Conservation (phyloP, 352 stramenopile species). For the Phytophthora crassamura region DNA sequence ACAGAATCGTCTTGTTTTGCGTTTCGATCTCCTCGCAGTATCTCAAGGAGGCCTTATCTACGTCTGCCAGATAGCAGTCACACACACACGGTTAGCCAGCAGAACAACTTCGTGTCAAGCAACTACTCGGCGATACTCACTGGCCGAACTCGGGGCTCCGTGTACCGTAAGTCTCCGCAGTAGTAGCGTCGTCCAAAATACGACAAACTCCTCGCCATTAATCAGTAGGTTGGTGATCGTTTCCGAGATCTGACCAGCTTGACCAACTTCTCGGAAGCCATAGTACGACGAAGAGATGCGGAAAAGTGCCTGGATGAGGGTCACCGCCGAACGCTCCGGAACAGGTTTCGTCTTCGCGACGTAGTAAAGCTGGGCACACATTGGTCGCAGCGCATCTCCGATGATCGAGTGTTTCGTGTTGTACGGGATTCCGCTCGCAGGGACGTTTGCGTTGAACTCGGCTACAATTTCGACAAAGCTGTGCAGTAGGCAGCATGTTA, state of each 20-base stretch:
- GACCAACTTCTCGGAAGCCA: conserved; percentile 84
- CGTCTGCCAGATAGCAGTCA: conserved; percentile 36
- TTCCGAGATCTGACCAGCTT: conserved; percentile 80
- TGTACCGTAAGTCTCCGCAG: conserved; percentile 72
- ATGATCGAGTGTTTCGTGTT: conserved; percentile 85
- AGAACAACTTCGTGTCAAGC: background rate
- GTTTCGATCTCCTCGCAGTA: conserved; percentile 75
- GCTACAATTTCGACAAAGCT: conserved; percentile 85
- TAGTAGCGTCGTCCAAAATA: conserved; percentile 88
- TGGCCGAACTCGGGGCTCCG: conserved; percentile 37
- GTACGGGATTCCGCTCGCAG: conserved; percentile 83
- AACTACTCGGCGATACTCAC: conserved; percentile 42
- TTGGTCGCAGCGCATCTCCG: conserved; percentile 73
- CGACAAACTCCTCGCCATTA: conserved; percentile 84
- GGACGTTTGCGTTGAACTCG: conserved; percentile 93
- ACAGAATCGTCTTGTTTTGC: conserved; percentile 80
- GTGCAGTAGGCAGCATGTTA: conserved; percentile 19
- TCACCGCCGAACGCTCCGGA: conserved; percentile 67
- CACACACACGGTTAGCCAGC: background rate
- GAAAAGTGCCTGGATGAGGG: conserved; percentile 84
- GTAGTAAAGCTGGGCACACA: conserved; percentile 84
- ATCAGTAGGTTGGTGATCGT: conserved; percentile 79
- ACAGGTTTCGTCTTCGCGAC: conserved; percentile 74
- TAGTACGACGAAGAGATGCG: conserved; percentile 89
- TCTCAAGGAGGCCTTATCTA: conserved; percentile 57